Conservation (phyloP, 176 grass and related monocot genomes). For the Carex scoparia region DNA sequence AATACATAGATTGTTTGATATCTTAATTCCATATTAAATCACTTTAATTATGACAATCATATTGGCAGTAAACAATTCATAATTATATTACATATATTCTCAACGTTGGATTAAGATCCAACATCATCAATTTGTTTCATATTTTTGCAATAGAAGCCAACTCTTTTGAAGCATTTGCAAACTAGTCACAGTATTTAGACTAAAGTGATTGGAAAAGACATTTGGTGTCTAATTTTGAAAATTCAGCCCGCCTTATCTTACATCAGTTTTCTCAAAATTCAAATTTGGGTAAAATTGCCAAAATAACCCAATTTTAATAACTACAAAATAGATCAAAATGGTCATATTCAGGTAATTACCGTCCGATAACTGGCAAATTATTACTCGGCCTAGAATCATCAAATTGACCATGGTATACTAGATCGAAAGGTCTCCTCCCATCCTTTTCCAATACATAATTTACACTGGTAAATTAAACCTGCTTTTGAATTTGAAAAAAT, state of each 20-base stretch:
- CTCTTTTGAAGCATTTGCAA: not conserved
- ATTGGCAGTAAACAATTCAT: too few species aligned
- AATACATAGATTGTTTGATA: too few species aligned
- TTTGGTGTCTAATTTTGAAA: too few species aligned
- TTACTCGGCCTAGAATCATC: slow-evolving; percentile 84
- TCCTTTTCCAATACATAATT: slow-evolving; percentile 37
- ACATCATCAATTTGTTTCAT: not conserved
- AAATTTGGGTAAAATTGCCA: too few species aligned
- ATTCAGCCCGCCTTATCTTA: too few species aligned
- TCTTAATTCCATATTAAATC: too few species aligned
- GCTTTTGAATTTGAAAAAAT: not conserved
- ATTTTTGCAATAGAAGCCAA: not conserved
- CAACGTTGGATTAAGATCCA: too few species aligned
- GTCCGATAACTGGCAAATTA: slow-evolving; percentile 67
- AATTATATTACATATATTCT: too few species aligned
- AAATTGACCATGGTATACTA: slow-evolving; percentile 91
- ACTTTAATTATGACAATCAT: too few species aligned
- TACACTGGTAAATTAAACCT: not conserved
- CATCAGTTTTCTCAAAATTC: too few species aligned
- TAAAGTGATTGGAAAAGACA: too few species aligned
- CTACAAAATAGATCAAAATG: not conserved
- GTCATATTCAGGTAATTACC: slow-evolving; percentile 35
- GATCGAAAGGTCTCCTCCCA: slow-evolving; percentile 70
- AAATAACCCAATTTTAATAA: not conserved
- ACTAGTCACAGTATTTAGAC: too few species aligned